Percentiles rank a stretch among this genome's conserved stretches.
Conservation (phyloP, 2,329 filamentous ascomycete species). For the Simplicillium aogashimaense region DNA sequence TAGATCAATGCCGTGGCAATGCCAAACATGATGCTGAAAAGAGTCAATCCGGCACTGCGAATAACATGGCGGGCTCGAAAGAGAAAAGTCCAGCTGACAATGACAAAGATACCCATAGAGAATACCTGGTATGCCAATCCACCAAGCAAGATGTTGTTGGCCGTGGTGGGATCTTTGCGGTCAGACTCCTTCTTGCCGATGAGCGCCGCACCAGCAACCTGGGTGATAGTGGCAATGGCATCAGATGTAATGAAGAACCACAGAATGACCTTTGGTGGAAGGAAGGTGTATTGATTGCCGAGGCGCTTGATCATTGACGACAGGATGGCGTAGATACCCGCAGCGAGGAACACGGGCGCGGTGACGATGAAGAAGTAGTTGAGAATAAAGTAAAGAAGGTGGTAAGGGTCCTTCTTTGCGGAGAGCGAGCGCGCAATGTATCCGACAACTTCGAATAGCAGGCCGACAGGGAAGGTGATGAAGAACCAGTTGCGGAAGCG, state of each 20-base stretch:
- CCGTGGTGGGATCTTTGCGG: slow-evolving; percentile 35
- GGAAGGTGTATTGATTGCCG: slow-evolving; percentile 29
- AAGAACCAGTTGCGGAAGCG: slow-evolving; percentile 35
- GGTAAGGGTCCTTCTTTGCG: slow-evolving; percentile 39
- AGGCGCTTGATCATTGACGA: slow-evolving; percentile 36
- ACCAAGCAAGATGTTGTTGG: slow-evolving; percentile 45
- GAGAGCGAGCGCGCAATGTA: slow-evolving; percentile 39
- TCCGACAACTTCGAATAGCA: slow-evolving; percentile 37
- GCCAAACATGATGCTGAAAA: slow-evolving; percentile 31
- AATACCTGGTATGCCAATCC: slow-evolving; percentile 46
- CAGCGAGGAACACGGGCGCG: slow-evolving; percentile 47
- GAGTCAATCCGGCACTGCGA: slow-evolving; percentile 16
- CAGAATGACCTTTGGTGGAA: slow-evolving; percentile 36
- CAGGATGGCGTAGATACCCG: slow-evolving; percentile 44
- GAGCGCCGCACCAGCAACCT: slow-evolving; percentile 43
- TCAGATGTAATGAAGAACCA: slow-evolving; percentile 45
- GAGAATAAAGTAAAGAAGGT: slow-evolving; percentile 44
- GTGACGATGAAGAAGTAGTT: slow-evolving; percentile 54
- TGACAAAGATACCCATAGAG: slow-evolving; percentile 36
- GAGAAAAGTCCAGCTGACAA: slow-evolving; percentile 30
- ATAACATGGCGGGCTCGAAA: slow-evolving; percentile 22
- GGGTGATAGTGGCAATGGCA: slow-evolving; percentile 40
- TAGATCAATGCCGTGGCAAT: slow-evolving; percentile 38
- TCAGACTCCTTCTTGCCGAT: slow-evolving; percentile 40
- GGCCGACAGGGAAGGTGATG: slow-evolving; percentile 30